A percentile compares a stretch with the other conserved stretches of the same genome.
These are phyloP conservation scores for Globisporangium paroecandrum DNA, from an alignment of 352 stramenopile species.

Conservation along the genomic window DNA sequence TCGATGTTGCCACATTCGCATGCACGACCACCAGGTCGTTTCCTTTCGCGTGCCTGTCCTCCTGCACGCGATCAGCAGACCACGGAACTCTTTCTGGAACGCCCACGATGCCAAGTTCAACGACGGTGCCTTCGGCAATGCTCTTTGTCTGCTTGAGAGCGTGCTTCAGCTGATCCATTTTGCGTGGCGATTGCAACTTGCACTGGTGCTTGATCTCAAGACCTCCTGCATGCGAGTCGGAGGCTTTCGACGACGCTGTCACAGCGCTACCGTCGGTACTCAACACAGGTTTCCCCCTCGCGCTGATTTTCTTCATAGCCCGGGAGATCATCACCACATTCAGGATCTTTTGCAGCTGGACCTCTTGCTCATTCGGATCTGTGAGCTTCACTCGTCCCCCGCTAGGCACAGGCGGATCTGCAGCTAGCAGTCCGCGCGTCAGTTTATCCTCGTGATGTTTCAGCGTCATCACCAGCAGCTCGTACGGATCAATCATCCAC, in stretches of 20 bases:
- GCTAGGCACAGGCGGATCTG: constrained; percentile 24
- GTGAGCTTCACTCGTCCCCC: constrained; percentile 28
- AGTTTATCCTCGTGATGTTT: constrained; percentile 39
- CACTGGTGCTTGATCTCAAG: constrained; percentile 5
- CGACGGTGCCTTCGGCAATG: constrained; percentile 46
- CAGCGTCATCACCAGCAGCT: constrained; percentile 43
- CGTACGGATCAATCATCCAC: constrained; percentile 47
- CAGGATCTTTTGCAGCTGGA: constrained; percentile 50
- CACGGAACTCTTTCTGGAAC: constrained; percentile 37
- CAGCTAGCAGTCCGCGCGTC: constrained; percentile 38
- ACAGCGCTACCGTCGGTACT: background rate
- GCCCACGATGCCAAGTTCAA: constrained; percentile 42
- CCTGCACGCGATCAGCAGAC: constrained; percentile 26
- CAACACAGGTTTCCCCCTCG: constrained; percentile 9
- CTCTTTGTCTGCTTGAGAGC: constrained; percentile 44
- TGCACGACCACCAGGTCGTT: constrained; percentile 38
- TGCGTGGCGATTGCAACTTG: constrained; percentile 15
- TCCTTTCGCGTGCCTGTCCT: constrained; percentile 12
- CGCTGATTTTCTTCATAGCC: constrained; percentile 36
- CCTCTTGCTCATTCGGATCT: constrained; percentile 36
- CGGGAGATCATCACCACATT: constrained; percentile 42
- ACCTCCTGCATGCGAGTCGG: background rate
- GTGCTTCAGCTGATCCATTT: constrained; percentile 36
- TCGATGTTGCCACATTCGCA: constrained; percentile 45
- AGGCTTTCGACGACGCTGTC: background rate